phyloP scores from a whole-genome alignment of 148 eudicot species.

The Suaeda aralocaspica region DNA sequence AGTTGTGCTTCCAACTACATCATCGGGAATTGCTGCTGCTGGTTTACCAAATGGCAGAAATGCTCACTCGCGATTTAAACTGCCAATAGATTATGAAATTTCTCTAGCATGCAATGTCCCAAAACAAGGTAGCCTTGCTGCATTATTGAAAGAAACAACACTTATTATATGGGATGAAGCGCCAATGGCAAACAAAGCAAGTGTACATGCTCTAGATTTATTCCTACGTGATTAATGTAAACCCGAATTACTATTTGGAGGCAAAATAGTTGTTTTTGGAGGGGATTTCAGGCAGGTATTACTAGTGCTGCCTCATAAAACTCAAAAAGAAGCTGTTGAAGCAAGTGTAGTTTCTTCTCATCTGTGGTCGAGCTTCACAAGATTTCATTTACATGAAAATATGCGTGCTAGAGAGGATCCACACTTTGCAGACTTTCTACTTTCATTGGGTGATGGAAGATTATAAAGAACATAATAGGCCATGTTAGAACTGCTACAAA shows the following conservation, averaged over 20 bases:
- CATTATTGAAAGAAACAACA: neutral
- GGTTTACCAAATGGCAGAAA: neutral
- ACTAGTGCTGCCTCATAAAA: neutral
- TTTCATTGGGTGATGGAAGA: neutral
- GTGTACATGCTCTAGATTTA: neutral
- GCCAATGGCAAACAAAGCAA: neutral
- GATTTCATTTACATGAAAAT: conserved; percentile 5
- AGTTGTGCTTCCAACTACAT: neutral
- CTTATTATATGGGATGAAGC: conserved; percentile 1
- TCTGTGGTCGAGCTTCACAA: neutral
- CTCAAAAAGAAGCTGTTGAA: neutral
- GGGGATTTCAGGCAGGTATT: neutral
- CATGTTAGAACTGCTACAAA: neutral
- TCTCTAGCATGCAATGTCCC: neutral
- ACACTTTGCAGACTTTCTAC: neutral
- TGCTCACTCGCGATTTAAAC: conserved; percentile 5
- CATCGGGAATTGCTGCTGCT: conserved; percentile 1
- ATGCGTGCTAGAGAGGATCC: neutral
- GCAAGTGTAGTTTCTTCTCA: neutral
- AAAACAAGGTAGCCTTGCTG: neutral
- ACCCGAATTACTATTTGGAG: neutral
- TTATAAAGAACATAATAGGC: neutral
- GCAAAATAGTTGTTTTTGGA: neutral
- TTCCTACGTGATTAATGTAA: neutral
- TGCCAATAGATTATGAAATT: neutral